Evolutionary conservation across 2,329 filamentous ascomycete genomes (phyloP).

Genomic region (Samsoniella hepiali): DNA sequence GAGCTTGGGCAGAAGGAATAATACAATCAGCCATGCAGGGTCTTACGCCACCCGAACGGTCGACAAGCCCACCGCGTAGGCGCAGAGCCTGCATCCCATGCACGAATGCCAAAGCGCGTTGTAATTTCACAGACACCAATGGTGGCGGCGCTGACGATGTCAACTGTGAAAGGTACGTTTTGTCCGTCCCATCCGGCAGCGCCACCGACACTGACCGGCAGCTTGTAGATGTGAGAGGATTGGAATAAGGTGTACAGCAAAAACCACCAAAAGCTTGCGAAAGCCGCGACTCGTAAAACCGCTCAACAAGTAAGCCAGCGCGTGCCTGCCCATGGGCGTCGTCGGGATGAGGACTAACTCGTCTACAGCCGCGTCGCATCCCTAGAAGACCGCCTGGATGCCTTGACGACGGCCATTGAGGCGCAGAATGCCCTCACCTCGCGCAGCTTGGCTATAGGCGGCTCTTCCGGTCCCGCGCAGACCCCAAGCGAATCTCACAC

Average conservation of each 20-base stretch:
- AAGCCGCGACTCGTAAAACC: constrained; percentile 31
- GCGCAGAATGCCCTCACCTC: constrained; percentile 16
- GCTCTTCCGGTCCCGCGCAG: not conserved
- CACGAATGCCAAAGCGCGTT: constrained; percentile 29
- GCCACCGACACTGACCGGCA: not conserved
- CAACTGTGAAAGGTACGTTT: constrained; percentile 29
- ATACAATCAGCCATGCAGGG: constrained; percentile 23
- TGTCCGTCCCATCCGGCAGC: not conserved
- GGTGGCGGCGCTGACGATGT: constrained; percentile 24
- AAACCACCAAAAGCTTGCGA: constrained; percentile 30
- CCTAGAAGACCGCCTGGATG: constrained; percentile 26
- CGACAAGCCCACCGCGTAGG: constrained; percentile 29
- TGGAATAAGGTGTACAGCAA: constrained; percentile 29
- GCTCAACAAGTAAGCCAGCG: constrained; percentile 25
- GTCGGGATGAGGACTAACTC: not conserved
- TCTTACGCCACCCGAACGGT: constrained; percentile 17
- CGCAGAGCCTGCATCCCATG: constrained; percentile 32
- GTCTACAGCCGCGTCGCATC: constrained; percentile 26
- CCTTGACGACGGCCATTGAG: constrained; percentile 20
- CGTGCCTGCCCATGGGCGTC: no score
- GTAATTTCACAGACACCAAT: constrained; percentile 26
- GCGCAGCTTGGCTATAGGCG: constrained; percentile 4
- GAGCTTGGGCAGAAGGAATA: constrained; percentile 10
- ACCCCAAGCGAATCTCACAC: not conserved
- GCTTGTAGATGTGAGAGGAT: constrained; percentile 28